Base-by-base conservation (phyloP, 2,329 filamentous ascomycete species). In the Cercospora sp. region DNA sequence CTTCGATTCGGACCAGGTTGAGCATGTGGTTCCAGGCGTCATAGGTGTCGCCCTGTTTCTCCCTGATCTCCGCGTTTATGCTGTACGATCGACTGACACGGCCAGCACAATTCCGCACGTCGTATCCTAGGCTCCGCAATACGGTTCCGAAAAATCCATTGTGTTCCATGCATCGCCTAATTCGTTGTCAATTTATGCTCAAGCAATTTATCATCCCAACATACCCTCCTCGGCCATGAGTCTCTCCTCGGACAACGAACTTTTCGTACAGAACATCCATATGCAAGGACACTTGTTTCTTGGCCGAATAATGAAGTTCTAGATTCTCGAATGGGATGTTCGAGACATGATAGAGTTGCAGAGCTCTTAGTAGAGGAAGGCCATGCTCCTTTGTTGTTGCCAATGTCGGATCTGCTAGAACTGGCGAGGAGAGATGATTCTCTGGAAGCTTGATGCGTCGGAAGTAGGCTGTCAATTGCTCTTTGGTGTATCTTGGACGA, bases 321-420 rank as follows among this genome's bases (percentile, higher is more conserved):
- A 88, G 77, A 69, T 87, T 88, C 30, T 87, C 86, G 75, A 87
- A 89, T 0, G 86, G 85, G 7, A 88, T 80, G 10, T 79, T 75
- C 20, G 78, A 77, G 6, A 87, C 75, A 61, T 87, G 84, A 16
- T 73, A 69, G 13, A 71, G 73, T 16, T 74, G 71, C 3, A 79
- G 57, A 8, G 72, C 73, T 33, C 67, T 63, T 1, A 78, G 65
- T 10, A 78, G 65, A 9, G 71, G 72, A 4, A 77, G 70, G 12
- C 74, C 76, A 69, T 75, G 67, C 31, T 73, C 67, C 31, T 70
- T 71, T 8, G 74, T 71, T 2, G 36, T 39, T 20, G 73, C 73
- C 7, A 74, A 64, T 3, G 58, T 65, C 9, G 65, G 26, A 45
- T 75, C 65, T 0, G 59, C 45, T 12, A 73, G 28, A 9, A 75